Evolutionary conservation across 2,329 filamentous ascomycete species (phyloP), one percentile per base, ranked within the genome.

Genomic region (Colletotrichum tamarilloi): DNA sequence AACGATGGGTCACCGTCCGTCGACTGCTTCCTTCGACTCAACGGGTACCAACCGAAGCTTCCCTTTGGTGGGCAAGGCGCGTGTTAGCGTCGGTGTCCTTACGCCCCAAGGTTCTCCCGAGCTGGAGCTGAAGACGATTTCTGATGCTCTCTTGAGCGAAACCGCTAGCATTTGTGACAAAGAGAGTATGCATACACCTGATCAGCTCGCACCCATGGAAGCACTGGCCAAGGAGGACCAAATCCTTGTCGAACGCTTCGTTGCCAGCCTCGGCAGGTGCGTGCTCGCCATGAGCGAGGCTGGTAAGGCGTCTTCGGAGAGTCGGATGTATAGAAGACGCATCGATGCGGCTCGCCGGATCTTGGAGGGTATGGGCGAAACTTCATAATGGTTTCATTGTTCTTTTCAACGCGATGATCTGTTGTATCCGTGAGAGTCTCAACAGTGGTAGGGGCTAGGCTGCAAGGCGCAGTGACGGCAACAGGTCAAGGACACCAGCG

Each of bases 271-370:
- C 0, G 90, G 90, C 16, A 86, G 87, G 75, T 92, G 90, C 72
- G 89, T 92, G 1, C 79, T 92, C 9, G 89, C 86, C 35, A 77
- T 92, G 74, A 85, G 88, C 71, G 86, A 93, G 82, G 82, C 86
- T 64, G 85, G 89, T 75, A 83, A 84, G 75, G 83, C 88, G 71
- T 87, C 87, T 77, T 83, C 89, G 74, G 89, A 94, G 76, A 88
- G 87, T 62, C 87, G 91, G 67, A 86, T 92, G 72, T 91, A 93
- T 81, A 87, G 94, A 73, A 86, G 93, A 75, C 88, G 93, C 76
- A 87, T 98, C 63, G 94, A 97, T 76, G 90, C 91, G 65, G 95
- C 95, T 5, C 90, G 92, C 73, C 87, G 90, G 65, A 88, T 94
- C 4, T 85, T 97, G 35, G 94, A 96, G 76, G 94, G 94, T 5